Evolutionary conservation across 2,329 filamentous ascomycete species (phyloP).

Genomic region (Hirsutella minnesotensis): DNA sequence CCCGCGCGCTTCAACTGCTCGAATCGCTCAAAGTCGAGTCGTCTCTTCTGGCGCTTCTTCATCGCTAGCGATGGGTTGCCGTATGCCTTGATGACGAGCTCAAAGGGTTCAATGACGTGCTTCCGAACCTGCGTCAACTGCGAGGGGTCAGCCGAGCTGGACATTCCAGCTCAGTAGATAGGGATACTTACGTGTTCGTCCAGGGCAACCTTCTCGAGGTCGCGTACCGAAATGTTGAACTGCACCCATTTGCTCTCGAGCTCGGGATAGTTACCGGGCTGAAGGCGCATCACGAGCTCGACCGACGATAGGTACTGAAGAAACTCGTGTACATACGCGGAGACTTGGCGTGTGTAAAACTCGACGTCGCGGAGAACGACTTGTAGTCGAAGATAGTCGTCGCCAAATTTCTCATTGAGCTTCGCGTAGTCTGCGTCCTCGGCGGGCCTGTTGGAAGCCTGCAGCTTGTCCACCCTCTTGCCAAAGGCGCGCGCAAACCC

Average conservation of each 20-base stretch:
- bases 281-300: constrained; percentile 65
- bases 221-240: constrained; percentile 77
- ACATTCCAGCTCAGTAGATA: too few species aligned
- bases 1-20: constrained; percentile 66
- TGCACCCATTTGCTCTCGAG: constrained; percentile 90
- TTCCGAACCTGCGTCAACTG: constrained; percentile 58
- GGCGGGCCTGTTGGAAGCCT: constrained; percentile 51
- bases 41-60: constrained; percentile 88
- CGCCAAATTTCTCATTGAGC: constrained; percentile 75
- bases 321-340: constrained; percentile 70
- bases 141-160: constrained; percentile 1
- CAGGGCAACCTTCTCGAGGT: constrained; percentile 71
- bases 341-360: constrained; percentile 73
- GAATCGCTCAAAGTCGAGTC: constrained; percentile 76
- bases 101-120: constrained; percentile 75
- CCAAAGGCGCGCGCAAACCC: constrained; percentile 83
- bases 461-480: constrained; percentile 72
- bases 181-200: constrained; percentile 76
- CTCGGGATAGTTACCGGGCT: constrained; percentile 66
- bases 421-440: constrained; percentile 76
- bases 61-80: constrained; percentile 79
- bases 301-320: constrained; percentile 71
- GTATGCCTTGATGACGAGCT: constrained; percentile 66
- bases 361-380: constrained; percentile 91
- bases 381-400: constrained; percentile 85